Evolutionary conservation across 2,329 filamentous ascomycete genomes (phyloP).

Genomic region (Colletotrichum simmondsii): DNA sequence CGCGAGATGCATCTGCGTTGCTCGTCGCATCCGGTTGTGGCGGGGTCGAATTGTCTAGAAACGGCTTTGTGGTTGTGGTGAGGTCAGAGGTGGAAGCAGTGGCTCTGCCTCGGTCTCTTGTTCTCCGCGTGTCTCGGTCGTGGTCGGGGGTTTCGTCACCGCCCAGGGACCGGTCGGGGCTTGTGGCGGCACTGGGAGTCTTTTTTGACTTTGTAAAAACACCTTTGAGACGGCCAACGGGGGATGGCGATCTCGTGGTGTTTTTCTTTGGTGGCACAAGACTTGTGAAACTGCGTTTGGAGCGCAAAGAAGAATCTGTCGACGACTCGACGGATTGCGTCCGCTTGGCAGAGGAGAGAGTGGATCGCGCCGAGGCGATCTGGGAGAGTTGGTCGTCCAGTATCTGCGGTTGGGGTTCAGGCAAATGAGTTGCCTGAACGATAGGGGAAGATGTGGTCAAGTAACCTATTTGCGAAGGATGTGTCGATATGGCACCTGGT

Average conservation of each 20-base stretch:
- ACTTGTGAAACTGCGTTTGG: constrained; percentile 47
- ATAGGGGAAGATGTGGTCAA: constrained; percentile 76
- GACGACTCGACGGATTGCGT: constrained; percentile 45
- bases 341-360: constrained; percentile 47
- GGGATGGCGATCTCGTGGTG: constrained; percentile 72
- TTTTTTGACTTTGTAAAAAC: constrained; percentile 72
- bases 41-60: constrained; percentile 3
- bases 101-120: constrained; percentile 28
- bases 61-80: constrained; percentile 16
- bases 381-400: constrained; percentile 45
- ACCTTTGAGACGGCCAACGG: constrained; percentile 76
- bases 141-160: constrained; percentile 33
- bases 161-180: constrained; percentile 42
- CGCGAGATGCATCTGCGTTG: constrained; percentile 20
- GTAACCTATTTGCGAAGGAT: constrained; percentile 75
- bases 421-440: constrained; percentile 67
- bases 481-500: constrained; percentile 62
- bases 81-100: constrained; percentile 32
- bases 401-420: constrained; percentile 56
- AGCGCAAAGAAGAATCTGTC: constrained; percentile 38
- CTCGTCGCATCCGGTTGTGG: constrained; percentile 24
- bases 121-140: constrained; percentile 27
- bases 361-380: constrained; percentile 45
- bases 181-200: constrained; percentile 54
- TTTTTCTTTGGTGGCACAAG: constrained; percentile 55